A percentile compares a stretch with the other conserved stretches of the same genome.
Conservation (phyloP, 352 stramenopile genomes). For the Pythium oligandrum region DNA sequence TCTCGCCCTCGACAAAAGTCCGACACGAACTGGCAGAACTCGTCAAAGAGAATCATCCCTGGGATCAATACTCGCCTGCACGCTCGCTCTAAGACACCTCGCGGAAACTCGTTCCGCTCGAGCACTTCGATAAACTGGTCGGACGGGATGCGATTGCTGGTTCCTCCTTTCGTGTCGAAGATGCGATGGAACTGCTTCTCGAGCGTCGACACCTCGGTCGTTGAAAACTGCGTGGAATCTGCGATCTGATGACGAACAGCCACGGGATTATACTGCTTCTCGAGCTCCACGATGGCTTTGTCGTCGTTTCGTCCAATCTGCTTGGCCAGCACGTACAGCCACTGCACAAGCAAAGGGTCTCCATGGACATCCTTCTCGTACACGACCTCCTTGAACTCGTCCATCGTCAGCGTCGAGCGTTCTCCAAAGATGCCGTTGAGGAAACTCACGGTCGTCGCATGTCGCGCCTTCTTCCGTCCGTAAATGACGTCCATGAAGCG, state of each 20-base stretch:
- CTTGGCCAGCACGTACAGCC: slow-evolving; percentile 57
- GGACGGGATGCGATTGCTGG: slow-evolving; percentile 57
- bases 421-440: slow-evolving; percentile 56
- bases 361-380: slow-evolving; percentile 46
- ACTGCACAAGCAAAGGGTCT: slow-evolving; percentile 54
- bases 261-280: slow-evolving; percentile 77
- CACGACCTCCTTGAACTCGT: slow-evolving; percentile 60
- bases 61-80: slow-evolving; percentile 33
- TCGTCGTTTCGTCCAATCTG: slow-evolving; percentile 71
- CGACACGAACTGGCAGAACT: slow-evolving; percentile 80
- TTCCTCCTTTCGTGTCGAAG: slow-evolving; percentile 68
- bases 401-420: slow-evolving; percentile 33
- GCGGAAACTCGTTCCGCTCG: slow-evolving; percentile 37
- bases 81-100: slow-evolving; percentile 37
- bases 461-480: slow-evolving; percentile 42
- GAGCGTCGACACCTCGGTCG: slow-evolving; percentile 64
- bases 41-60: slow-evolving; percentile 68
- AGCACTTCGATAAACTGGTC: slow-evolving; percentile 57
- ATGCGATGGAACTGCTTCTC: slow-evolving; percentile 78
- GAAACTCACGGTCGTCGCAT: slow-evolving; percentile 38
- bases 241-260: slow-evolving; percentile 76
- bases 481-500: slow-evolving; percentile 87
- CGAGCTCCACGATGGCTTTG: slow-evolving; percentile 58
- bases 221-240: slow-evolving; percentile 60
- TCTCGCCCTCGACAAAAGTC: slow-evolving; percentile 58